Base-by-base conservation (phyloP, 208 protist species). In the Trichomonas tenax region DNA sequence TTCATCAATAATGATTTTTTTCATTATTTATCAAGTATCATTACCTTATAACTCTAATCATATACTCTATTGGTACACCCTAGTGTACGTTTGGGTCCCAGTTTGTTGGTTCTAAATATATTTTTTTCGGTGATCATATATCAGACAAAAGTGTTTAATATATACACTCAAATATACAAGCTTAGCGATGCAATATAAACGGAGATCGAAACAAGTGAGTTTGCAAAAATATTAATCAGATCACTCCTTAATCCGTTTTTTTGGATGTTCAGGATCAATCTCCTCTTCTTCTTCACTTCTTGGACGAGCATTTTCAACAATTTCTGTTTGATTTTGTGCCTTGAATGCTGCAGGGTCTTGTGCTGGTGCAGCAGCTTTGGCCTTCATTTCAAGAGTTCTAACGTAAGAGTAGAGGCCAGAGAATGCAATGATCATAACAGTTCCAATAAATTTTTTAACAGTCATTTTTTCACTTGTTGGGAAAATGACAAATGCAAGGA, bases 401-500 rank as follows among this genome's bases (percentile, higher is more conserved):
- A 97, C 81, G 38, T 49, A 84, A 3, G 93, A 51, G 44, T 97
- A 97, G 84, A 63, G 96, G 41, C 44, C 63, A 15, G 96, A 96
- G 10, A 96, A 96, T 36, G n/a, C 44, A 51, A 97, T 96, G 34
- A 95, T 51, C 51, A 97, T 48, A 36, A 96, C 63, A 49, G 72
- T 96, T 41, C 96, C 96, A 8, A 97, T 21, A 26, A 86, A 96
- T 96, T 97, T 97, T 26, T 63, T 49, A 10, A 48, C 38, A 26
- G 88, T 90, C 46, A 96, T 86, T 17, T 46, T 82, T 81, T 96
- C 89, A 90, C 17, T 49, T 45, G 10, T 41, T 40, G 46, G 89
- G 72, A 96, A 97, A 95, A 98, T 21, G 31, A 97, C 8, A 31
- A 97, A 63, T 0, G 96, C 96, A 58, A 98, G 88, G 11, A 98